Base-by-base conservation (phyloP, 495 filamentous ascomycete genomes). In the Trichoderma gamsii region DNA sequence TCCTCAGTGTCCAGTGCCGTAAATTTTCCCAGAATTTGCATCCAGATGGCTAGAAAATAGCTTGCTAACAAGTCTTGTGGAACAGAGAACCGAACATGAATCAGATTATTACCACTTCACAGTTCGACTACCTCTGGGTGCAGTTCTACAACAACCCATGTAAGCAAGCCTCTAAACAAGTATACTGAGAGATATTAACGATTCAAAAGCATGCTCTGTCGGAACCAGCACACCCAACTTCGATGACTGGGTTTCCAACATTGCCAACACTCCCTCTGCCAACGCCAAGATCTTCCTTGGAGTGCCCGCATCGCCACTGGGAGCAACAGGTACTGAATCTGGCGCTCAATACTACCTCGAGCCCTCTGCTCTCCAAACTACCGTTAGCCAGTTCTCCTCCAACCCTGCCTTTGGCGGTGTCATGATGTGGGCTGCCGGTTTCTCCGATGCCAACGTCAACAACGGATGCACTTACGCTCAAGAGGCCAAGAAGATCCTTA, bases 131-230 rank as follows among this genome's bases (percentile, higher is more conserved):
- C 46, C 75, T 88, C 15, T 89, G 82, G 74, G 79, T 87, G 11
- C 87, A 88, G 71, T 88, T 88, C 78, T 89, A 88, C 76, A 88
- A 89, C 80, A 88, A 88, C 76, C 81, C 73, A 18, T n/a, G n/a
- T n/a, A n/a, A n/a, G n/a, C n/a, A n/a, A n/a, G n/a, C n/a, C n/a
- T n/a, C n/a, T n/a, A n/a, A n/a, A n/a, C n/a, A n/a, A n/a, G n/a
- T n/a, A n/a, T n/a, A n/a, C n/a, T n/a, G n/a, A n/a, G n/a, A n/a
- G n/a, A n/a, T n/a, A n/a, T n/a, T n/a, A n/a, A n/a, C n/a, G n/a
- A n/a, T n/a, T n/a, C n/a, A n/a, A n/a, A n/a, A n/a, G n/a, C n/a
- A n/a, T 85, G 85, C 51, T 74, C 83, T 15, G 79, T 64, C 5
- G 43, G 13, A 11, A 56, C n/a, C 73, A 78, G 71, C 29, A 80